Conservation (phyloP, 352 stramenopile genomes). For the Pythium utonaiense region DNA sequence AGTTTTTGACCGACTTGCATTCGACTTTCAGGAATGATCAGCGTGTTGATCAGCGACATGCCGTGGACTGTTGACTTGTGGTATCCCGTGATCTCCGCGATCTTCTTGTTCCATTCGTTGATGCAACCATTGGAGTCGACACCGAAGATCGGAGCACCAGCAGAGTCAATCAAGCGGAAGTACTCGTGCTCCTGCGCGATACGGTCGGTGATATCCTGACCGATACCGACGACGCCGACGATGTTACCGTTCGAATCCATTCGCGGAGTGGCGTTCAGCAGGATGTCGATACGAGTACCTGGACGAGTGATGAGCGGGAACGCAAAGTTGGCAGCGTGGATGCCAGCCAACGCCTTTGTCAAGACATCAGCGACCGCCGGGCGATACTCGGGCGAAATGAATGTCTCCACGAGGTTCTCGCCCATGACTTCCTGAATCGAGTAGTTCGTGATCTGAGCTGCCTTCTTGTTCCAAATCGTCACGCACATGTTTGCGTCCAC, state of each 20-base stretch:
- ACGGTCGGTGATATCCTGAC: slow-evolving; percentile 63
- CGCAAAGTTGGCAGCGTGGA: slow-evolving; percentile 83
- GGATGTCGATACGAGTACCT: neutral
- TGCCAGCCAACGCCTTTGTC: slow-evolving; percentile 57
- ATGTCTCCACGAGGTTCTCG: slow-evolving; percentile 73
- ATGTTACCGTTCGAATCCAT: neutral
- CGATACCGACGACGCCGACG: slow-evolving; percentile 3
- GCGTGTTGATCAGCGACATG: slow-evolving; percentile 70
- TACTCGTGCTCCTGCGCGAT: slow-evolving; percentile 65
- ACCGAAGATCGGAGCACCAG: slow-evolving; percentile 74
- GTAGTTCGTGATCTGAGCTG: slow-evolving; percentile 84
- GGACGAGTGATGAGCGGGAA: slow-evolving; percentile 70
- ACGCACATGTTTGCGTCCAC: slow-evolving; percentile 55
- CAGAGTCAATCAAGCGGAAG: slow-evolving; percentile 53
- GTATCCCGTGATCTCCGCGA: slow-evolving; percentile 75
- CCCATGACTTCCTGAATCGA: slow-evolving; percentile 75
- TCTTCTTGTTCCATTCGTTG: slow-evolving; percentile 84
- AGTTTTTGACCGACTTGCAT: slow-evolving; percentile 61
- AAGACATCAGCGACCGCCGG: slow-evolving; percentile 57
- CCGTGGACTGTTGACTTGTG: slow-evolving; percentile 65
- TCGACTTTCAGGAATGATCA: slow-evolving; percentile 66
- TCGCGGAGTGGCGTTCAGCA: neutral
- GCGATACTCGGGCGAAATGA: slow-evolving; percentile 66
- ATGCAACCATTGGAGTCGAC: slow-evolving; percentile 77
- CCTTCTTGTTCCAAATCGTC: slow-evolving; percentile 88